A percentile compares a stretch with the other conserved stretches of the same genome.
Evolutionary conservation across 352 stramenopile genomes (phyloP).

Genomic region (Peronospora farinosa): DNA sequence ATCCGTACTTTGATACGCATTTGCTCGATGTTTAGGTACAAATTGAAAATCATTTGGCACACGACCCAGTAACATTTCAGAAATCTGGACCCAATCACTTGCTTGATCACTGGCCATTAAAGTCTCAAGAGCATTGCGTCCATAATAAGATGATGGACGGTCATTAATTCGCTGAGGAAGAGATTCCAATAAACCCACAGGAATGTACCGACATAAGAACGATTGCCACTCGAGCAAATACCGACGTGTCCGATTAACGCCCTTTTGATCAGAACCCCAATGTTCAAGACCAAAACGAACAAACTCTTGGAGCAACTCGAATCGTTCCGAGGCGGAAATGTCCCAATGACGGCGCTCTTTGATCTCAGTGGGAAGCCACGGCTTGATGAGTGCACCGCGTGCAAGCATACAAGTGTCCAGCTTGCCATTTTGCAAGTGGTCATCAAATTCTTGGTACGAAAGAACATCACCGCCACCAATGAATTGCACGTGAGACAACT

Average conservation of each 20-base stretch:
- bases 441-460: conserved; percentile 78
- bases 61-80: conserved; percentile 95
- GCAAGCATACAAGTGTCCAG: conserved; percentile 88
- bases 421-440: conserved; percentile 75
- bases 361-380: conserved; percentile 98
- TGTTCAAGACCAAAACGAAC: conserved; percentile 97
- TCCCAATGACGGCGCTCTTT: conserved; percentile 96
- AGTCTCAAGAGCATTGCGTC: conserved; percentile 95
- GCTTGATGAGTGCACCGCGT: conserved; percentile 96
- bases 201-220: conserved; percentile 97
- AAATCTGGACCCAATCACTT: conserved; percentile 98
- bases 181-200: conserved; percentile 92
- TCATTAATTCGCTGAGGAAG: conserved; percentile 97
- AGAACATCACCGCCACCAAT: conserved; percentile 90
- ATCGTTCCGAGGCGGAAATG: conserved; percentile 92
- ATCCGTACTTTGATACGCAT: conserved; percentile 73
- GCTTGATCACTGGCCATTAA: conserved; percentile 93
- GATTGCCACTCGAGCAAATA: conserved; percentile 99
- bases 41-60: conserved; percentile 91
- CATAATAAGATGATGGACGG: conserved; percentile 88
- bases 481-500: conserved; percentile 64
- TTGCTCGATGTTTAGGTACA: conserved; percentile 97
- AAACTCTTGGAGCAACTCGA: conserved; percentile 97
- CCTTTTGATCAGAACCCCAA: conserved; percentile 97
- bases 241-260: conserved; percentile 94